These are phyloP conservation scores for Wickerhamiella siamensis DNA, from an alignment of 805 yeast genomes.

Conservation along the genomic window DNA sequence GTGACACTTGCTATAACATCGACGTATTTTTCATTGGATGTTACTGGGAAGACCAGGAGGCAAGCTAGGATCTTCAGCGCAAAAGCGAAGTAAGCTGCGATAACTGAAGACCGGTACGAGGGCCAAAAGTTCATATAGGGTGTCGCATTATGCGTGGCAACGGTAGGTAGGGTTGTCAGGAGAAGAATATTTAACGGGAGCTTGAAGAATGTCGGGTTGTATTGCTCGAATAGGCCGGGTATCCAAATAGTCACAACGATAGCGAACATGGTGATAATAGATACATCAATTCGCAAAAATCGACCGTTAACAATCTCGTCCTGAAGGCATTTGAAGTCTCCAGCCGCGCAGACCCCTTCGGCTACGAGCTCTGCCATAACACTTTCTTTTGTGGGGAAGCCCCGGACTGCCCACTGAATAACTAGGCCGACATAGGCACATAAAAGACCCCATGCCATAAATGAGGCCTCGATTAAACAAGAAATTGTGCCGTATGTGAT, in stretches of 20 bases:
- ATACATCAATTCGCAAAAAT: slow-evolving; percentile 12
- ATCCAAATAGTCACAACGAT: slow-evolving; percentile 13
- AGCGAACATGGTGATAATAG: slow-evolving; percentile 18
- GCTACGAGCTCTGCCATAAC: slow-evolving; percentile 8
- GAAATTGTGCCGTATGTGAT: slow-evolving; percentile 9
- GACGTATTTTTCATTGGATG: slow-evolving; percentile 18
- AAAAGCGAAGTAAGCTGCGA: slow-evolving; percentile 19
- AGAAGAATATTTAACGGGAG: slow-evolving; percentile 18
- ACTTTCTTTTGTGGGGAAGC: slow-evolving; percentile 11
- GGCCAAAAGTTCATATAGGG: slow-evolving; percentile 20
- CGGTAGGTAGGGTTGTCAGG: slow-evolving; percentile 15
- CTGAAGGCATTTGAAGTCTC: slow-evolving; percentile 12
- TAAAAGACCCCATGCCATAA: slow-evolving; percentile 10
- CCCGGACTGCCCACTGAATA: slow-evolving; percentile 18
- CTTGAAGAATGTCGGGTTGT: slow-evolving; percentile 12
- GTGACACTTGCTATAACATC: slow-evolving; percentile 12
- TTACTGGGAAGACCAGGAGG: slow-evolving; percentile 18
- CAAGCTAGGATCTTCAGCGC: slow-evolving; percentile 16
- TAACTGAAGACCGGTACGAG: slow-evolving; percentile 12
- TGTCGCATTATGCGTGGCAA: slow-evolving; percentile 13
- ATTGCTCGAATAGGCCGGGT: slow-evolving; percentile 12
- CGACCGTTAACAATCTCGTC: slow-evolving; percentile 15
- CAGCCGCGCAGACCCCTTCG: slow-evolving; percentile 15
- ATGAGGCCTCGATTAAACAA: slow-evolving; percentile 9
- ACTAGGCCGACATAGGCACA: slow-evolving; percentile 18